phyloP scores from a whole-genome alignment of 2,329 filamentous ascomycete genomes.

The Didymella pomorum region DNA sequence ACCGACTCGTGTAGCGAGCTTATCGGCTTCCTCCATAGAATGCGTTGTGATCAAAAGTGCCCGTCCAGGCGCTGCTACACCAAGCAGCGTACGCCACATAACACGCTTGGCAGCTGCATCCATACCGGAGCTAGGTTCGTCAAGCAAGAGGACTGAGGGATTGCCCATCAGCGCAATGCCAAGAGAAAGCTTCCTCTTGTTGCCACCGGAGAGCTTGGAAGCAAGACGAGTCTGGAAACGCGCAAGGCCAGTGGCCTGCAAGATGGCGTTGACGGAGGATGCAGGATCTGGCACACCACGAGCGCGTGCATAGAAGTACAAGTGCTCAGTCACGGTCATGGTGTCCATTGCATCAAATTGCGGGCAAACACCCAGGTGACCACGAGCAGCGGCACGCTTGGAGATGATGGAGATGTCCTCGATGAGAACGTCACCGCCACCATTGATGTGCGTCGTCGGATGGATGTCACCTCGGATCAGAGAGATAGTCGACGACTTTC shows the following conservation, averaged over 20 bases:
- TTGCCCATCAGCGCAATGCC: conserved; percentile 94
- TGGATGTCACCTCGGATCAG: conserved; percentile 88
- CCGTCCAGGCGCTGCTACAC: conserved; percentile 74
- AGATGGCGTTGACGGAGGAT: conserved; percentile 78
- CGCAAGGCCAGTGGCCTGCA: conserved; percentile 80
- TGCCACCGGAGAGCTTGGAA: conserved; percentile 82
- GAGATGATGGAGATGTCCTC: conserved; percentile 78
- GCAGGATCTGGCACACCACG: conserved; percentile 78
- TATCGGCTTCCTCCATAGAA: conserved; percentile 94
- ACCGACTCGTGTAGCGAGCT: conserved; percentile 80
- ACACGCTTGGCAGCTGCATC: conserved; percentile 89
- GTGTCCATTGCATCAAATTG: conserved; percentile 79
- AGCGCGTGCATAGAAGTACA: conserved; percentile 85
- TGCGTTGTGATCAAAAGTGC: conserved; percentile 90
- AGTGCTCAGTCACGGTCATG: conserved; percentile 88
- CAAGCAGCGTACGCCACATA: conserved; percentile 87
- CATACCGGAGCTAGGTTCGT: conserved; percentile 88
- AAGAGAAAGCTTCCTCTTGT: conserved; percentile 89
- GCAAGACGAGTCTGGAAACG: conserved; percentile 79
- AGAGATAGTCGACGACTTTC: conserved; percentile 89
- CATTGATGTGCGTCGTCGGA: conserved; percentile 64
- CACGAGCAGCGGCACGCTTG: conserved; percentile 74
- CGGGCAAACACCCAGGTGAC: conserved; percentile 88
- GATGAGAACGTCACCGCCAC: conserved; percentile 81
- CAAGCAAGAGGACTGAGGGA: conserved; percentile 83